Conservation (phyloP, 108 stramenopile genomes). For the Cyclotella baltica region DNA sequence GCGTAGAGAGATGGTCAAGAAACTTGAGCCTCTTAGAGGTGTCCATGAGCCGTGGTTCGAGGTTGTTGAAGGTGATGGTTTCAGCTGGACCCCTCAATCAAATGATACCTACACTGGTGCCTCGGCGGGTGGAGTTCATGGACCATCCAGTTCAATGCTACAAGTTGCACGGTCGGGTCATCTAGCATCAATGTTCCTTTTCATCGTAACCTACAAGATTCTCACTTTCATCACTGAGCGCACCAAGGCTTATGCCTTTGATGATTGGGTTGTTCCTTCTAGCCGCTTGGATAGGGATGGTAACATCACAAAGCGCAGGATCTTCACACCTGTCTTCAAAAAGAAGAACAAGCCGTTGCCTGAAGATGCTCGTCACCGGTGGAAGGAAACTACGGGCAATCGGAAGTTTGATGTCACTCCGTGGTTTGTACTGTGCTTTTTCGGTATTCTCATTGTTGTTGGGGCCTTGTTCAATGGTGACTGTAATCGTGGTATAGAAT, state of each 20-base stretch:
- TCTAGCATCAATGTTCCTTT: background rate
- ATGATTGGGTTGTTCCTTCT: conserved; percentile 7
- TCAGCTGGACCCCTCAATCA: background rate
- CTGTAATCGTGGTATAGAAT: background rate
- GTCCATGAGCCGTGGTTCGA: conserved; percentile 8
- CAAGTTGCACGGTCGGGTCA: background rate
- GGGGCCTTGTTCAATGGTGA: conserved; percentile 2
- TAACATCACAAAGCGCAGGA: background rate
- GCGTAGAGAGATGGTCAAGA: conserved; percentile 3
- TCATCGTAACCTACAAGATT: background rate
- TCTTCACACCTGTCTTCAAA: background rate
- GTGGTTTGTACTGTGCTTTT: background rate
- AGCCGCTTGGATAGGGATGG: background rate
- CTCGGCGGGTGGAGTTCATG: background rate
- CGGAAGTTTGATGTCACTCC: background rate
- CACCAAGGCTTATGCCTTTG: background rate
- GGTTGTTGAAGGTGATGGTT: background rate
- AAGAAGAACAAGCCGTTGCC: background rate
- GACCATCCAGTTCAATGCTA: conserved; percentile 6
- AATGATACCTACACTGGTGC: background rate
- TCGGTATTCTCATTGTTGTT: background rate
- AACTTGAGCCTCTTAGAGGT: background rate
- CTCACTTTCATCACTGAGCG: background rate
- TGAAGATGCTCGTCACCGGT: background rate
- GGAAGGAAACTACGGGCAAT: background rate